Evolutionary conservation across 2,329 filamentous ascomycete species (phyloP), one percentile per base, ranked within the genome.

Genomic region (Ascosphaera acerosa): DNA sequence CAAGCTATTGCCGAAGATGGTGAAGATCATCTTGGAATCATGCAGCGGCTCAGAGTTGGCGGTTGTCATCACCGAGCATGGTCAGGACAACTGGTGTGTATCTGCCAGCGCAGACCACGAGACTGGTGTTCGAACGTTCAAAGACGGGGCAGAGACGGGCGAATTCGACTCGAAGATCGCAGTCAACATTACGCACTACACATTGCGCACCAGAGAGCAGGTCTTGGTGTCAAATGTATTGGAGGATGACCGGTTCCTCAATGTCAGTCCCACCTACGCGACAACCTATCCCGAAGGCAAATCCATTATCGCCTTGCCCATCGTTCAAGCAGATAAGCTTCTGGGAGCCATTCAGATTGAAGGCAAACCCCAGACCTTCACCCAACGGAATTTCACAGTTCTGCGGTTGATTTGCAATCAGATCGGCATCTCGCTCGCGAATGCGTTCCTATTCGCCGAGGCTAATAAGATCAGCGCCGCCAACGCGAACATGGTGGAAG

Each of bases 231-330:
- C 66, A 33, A 70, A 70, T 36, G 52, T 72, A 3, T 52, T 70
- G 2, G 64, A 72, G 27, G 68, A 73, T 39, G 68, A 72, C 38
- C 58, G 68, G 3, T 73, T 73, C 39, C 63, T 63, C 14, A 70
- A 67, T 34, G 63, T 70, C 6, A 60, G 57, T 4, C 58, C 64
- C 10, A 50, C 58, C 0, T 71, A 69, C 42, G 50, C 65, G 10
- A 51, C 57, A 29, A 51, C 57, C 28, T 61, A 66, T 38, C 65
- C 65, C 0, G 53, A 61, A 3, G 64, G 66, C 15, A 60, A 61
- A 35, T 65, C 66, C 12, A 61, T 71, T 19, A 70, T 72, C 35
- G 63, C 64, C 10, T 50, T 72, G 30, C 68, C 68, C 0, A 70
- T 73, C 28, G 44, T 70, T 23, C 67, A 70, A 43, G 64, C 62